Evolutionary conservation across 2,329 filamentous ascomycete genomes (phyloP), one percentile per base, ranked within the genome.

Genomic region (Aspergillus jensenii): DNA sequence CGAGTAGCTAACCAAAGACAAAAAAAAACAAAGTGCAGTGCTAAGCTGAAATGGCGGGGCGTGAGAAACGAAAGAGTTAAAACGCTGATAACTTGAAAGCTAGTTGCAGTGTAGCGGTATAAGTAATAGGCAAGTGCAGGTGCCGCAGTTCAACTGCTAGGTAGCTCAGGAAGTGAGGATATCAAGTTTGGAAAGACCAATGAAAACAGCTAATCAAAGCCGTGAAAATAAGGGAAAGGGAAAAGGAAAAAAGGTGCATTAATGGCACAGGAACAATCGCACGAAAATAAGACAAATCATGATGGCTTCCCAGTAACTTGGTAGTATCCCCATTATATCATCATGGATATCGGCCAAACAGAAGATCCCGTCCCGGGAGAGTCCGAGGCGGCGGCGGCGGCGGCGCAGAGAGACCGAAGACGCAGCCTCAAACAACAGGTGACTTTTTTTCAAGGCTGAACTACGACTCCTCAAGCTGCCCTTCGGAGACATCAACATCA

Each of bases 391-490:
- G 58, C 44, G 65, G 60, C 44, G 65, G 60, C 64, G 65, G 71
- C 59, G 49, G 58, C 58, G 66, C 58, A 53, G 60, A 70, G 62
- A 51, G 45, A 63, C 68, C 70, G 62, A 66, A 71, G 58, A 65
- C 66, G 72, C 67, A 65, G 51, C 53, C 60, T 52, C 62, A 65
- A 65, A 62, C 60, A 65, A 62, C 59, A 66, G 62, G 64, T 65
- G 64, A 73, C 71, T 71, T 71, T 74, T 74, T 74, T 72, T 69
- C 67, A 56, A 31, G 45, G 46, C 39, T 27, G 31, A 45, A 44
- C 37, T 48, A 25, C 37, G 45, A 66, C 66, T 61, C 9, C 58
- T 54, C 46, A 59, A 63, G 54, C 51, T 58, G 46, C 37, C 39
- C 23, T 33, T 48, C 49, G 50, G 52, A 59, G 52, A 52, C 48